These are phyloP conservation scores for Serendipita sp. DNA, from an alignment of 768 basidiomycete species.

Conservation along the genomic window DNA sequence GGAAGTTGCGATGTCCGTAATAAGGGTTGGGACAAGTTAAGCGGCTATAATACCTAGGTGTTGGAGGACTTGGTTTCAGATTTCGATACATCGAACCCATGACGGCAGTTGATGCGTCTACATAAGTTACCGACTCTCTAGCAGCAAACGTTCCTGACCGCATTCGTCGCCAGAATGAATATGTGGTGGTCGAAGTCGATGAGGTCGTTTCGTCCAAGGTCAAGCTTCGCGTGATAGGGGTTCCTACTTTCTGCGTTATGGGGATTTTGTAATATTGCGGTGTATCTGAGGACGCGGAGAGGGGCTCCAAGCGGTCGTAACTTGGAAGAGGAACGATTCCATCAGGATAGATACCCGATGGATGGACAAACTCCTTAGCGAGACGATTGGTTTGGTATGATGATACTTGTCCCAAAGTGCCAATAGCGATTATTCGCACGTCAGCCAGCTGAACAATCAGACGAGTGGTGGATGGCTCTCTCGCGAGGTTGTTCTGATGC, in stretches of 20 bases:
- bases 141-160: background rate
- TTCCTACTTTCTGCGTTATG: background rate
- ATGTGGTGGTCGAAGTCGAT: background rate
- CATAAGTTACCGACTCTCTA: background rate
- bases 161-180: background rate
- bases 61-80: background rate
- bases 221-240: background rate
- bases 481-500: slow-evolving; percentile 5
- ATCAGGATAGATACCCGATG: slow-evolving; percentile 28
- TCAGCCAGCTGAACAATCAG: slow-evolving; percentile 54
- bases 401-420: slow-evolving; percentile 32
- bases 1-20: slow-evolving; percentile 41
- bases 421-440: slow-evolving; percentile 55
- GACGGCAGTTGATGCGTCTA: background rate
- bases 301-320: background rate
- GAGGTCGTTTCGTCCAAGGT: background rate
- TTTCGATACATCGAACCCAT: background rate
- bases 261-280: background rate
- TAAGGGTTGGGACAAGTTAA: slow-evolving; percentile 44
- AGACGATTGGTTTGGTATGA: slow-evolving; percentile 44
- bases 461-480: slow-evolving; percentile 20
- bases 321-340: background rate
- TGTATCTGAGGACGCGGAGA: background rate
- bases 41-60: slow-evolving; percentile 20
- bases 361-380: slow-evolving; percentile 51